These are phyloP conservation scores for Malassezia sp. DNA, from an alignment of 1,284 basidiomycete genomes.

Conservation along the genomic window DNA sequence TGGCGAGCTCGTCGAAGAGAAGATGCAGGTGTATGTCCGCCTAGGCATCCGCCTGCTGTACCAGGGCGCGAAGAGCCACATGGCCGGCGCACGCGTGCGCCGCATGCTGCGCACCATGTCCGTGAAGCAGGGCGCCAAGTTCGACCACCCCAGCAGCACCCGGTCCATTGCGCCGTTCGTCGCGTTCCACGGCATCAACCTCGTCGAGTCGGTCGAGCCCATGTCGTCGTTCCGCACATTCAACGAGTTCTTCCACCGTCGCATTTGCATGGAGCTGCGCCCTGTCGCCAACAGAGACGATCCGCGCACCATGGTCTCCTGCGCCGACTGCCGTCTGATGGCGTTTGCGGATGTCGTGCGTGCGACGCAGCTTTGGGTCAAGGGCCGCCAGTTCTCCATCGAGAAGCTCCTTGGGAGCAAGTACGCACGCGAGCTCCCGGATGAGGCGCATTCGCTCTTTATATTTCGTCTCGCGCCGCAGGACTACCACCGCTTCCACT, in stretches of 20 bases:
- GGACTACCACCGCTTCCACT: slow-evolving; percentile 92
- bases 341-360: slow-evolving; percentile 72
- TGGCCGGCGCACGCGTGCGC: slow-evolving; percentile 76
- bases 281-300: slow-evolving; percentile 65
- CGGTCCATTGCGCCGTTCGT: slow-evolving; percentile 78
- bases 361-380: slow-evolving; percentile 89
- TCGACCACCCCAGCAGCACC: slow-evolving; percentile 71
- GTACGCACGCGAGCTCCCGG: neutral
- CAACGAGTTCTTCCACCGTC: slow-evolving; percentile 83
- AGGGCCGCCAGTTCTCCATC: slow-evolving; percentile 83
- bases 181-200: slow-evolving; percentile 73
- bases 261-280: slow-evolving; percentile 70
- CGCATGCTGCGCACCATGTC: slow-evolving; percentile 75
- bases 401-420: slow-evolving; percentile 64
- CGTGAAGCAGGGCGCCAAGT: slow-evolving; percentile 88
- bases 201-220: slow-evolving; percentile 71
- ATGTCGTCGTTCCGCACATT: slow-evolving; percentile 73
- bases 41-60: slow-evolving; percentile 83
- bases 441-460: slow-evolving; percentile 52
- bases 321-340: slow-evolving; percentile 89
- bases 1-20: slow-evolving; percentile 89
- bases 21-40: slow-evolving; percentile 88
- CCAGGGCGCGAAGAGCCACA: slow-evolving; percentile 74
- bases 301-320: slow-evolving; percentile 65
- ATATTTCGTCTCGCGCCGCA: slow-evolving; percentile 67